Base-by-base conservation (phyloP, 2,329 filamentous ascomycete species). In the Lecanicillium sp. region DNA sequence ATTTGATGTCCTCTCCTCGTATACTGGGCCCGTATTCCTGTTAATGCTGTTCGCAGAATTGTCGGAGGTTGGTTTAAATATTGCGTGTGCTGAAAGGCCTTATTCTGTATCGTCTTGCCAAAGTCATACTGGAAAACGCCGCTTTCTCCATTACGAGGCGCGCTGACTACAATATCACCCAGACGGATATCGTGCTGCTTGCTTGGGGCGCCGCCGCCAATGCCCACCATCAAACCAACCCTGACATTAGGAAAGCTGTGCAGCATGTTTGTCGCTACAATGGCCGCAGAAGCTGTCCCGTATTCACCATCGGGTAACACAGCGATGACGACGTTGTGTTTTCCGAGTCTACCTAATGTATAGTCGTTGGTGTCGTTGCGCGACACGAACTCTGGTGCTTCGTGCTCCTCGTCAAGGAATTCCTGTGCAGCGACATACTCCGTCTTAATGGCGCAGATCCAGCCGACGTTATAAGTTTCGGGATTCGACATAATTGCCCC, bases 321-420 rank as follows among this genome's bases (percentile, higher is more conserved):
- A 3, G 50, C 51, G 15, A 60, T 46, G 7, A 57, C 50, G 12
- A 59, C 51, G 32, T 52, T 54, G 33, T 59, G 54, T 3, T 37
- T 33, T 2, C 49, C 47, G 18, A 59, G 48, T 3, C 35, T 29
- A 5, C 55, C 53, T 3, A 52, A 20, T 3, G 41, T 49, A 39
- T 59, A 58, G 8, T 19, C 19, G 29, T 56, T 56, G 29, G 44
- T 46, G 37, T 57, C 48, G 4, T 47, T 20, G 2, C 5, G 15
- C 2, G 41, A 12, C 2, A 37, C 33, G 1, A 12, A 31, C n/a
- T 27, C 13, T n/a, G 36, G 41, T 12, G 17, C 14, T 9, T 27
- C 30, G 20, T 51, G 42, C 14, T 40, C 15, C 25, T 53, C 36
- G 27, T 55, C 48, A 3, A 54, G 46, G 18, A 54, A 48, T 6